Conservation (phyloP, 108 stramenopile species). For the Fragilaria radians region DNA sequence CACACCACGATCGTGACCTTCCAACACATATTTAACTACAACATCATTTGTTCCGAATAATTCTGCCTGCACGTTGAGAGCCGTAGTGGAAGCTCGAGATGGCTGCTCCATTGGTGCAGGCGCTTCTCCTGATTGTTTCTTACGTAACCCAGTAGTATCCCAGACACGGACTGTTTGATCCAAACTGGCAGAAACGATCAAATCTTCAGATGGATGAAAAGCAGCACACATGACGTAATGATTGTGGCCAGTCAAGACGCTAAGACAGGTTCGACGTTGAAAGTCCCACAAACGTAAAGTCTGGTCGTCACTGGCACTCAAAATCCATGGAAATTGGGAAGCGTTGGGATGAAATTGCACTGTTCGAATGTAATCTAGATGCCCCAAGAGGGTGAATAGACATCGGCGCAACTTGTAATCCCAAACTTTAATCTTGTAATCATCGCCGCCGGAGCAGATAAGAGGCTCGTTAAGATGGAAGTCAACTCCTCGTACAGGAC, state of each 20-base stretch:
- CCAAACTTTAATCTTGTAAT: constrained; percentile 99
- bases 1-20: constrained; percentile 98
- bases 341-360: constrained; percentile 97
- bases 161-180: constrained; percentile 99
- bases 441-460: constrained; percentile 97
- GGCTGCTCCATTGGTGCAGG: constrained; percentile 27
- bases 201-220: constrained; percentile 98
- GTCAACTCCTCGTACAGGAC: constrained; percentile 98
- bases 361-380: constrained; percentile 99
- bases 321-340: constrained; percentile 93
- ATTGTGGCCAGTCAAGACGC: constrained; percentile 98
- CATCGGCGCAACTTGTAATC: constrained; percentile 97
- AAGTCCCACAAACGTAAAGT: constrained; percentile 99
- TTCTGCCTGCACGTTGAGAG: constrained; percentile 92
- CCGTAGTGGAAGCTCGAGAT: constrained; percentile 43
- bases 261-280: constrained; percentile 92
- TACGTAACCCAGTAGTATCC: constrained; percentile 97
- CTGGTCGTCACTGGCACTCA: constrained; percentile 93
- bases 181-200: constrained; percentile 96
- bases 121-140: constrained; percentile 83
- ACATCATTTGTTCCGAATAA: constrained; percentile 98
- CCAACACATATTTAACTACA: constrained; percentile 98
- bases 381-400: constrained; percentile 97
- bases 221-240: constrained; percentile 99
- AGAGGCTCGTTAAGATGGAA: constrained; percentile 94